phyloP scores from a whole-genome alignment of 2,329 filamentous ascomycete species.

The Aspergillus pseudoglaucus region DNA sequence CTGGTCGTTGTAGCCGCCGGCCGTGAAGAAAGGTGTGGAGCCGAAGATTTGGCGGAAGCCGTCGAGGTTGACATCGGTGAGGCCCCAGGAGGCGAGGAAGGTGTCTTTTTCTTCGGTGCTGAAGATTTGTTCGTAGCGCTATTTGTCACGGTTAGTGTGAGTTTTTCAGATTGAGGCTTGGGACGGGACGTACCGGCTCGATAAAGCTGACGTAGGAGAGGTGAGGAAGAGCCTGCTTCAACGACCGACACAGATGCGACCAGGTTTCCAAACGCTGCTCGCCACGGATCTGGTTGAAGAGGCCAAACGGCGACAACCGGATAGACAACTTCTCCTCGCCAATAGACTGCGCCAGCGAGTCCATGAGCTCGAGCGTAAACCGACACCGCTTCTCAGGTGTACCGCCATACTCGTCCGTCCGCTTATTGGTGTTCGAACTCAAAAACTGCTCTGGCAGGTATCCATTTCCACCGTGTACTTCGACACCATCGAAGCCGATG shows the following conservation, averaged over 20 bases:
- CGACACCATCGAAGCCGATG: conserved; percentile 50
- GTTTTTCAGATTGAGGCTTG: not conserved
- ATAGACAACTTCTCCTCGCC: conserved; percentile 44
- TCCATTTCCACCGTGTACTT: conserved; percentile 46
- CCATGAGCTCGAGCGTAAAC: conserved; percentile 53
- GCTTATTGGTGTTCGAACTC: conserved; percentile 44
- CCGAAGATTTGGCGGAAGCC: conserved; percentile 48
- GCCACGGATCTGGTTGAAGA: conserved; percentile 48
- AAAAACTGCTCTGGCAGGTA: conserved; percentile 50
- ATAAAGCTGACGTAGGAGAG: conserved; percentile 52
- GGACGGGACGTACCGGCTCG: conserved; percentile 37
- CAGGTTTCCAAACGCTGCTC: conserved; percentile 50
- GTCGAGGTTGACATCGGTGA: conserved; percentile 41
- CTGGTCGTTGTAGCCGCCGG: conserved; percentile 48
- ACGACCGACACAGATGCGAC: conserved; percentile 43
- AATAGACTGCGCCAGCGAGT: conserved; percentile 37
- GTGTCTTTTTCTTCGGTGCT: conserved; percentile 44
- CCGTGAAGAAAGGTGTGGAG: conserved; percentile 50
- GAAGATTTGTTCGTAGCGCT: conserved; percentile 49
- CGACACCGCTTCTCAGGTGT: conserved; percentile 46
- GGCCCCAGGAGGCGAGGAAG: conserved; percentile 45
- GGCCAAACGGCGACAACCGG: conserved; percentile 44
- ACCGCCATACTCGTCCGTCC: conserved; percentile 48
- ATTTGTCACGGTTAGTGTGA: not conserved
- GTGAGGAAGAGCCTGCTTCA: conserved; percentile 40